Evolutionary conservation across 2,329 filamentous ascomycete genomes (phyloP), one percentile per base, ranked within the genome.

Genomic region (Alternaria rosae): DNA sequence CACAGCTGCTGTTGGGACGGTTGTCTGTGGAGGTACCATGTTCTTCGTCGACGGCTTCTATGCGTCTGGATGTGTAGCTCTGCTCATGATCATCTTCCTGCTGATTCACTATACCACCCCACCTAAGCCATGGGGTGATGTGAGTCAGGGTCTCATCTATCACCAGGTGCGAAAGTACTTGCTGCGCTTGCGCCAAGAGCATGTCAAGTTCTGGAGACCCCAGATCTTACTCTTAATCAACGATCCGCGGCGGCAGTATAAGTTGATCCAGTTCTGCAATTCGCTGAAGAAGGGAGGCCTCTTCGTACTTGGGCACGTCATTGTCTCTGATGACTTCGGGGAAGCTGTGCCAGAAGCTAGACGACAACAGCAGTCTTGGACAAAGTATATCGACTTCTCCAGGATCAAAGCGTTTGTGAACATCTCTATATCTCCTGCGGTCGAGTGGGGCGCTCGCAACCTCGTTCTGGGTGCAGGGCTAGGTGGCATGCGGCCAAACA

Each of bases 131-230:
- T 97, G 93, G 93, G 93, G 93, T 1, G 93, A 96, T 77, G 92
- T 97, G 17, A 94, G 91, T 9, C 93, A 97, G 71, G 94, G 92
- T 71, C 82, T 97, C 63, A 96, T 97, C 47, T 97, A 96, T 73
- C 88, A 91, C 66, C 93, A 97, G 81, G 92, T 96, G 13, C 87
- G 93, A 62, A 97, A 97, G 72, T 96, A 97, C 73, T 81, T 97
- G 28, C 82, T 97, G 28, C 88, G 92, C n/a, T 82, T 97, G 28
- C 89, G 88, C 52, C 92, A 92, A 35, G 93, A 97, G 71, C 93
- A 97, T 75, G 93, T 97, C 78, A 97, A 97, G 73, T 97, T 96
- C 76, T 97, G 93, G 93, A 86, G 93, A 54, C 93, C 93, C 0
- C 93, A 96, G 67, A 94, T 97, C 44, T 86, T 97, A 50, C 84